Base-by-base conservation (phyloP, 2,329 filamentous ascomycete genomes). In the Colletotrichum truncatum region DNA sequence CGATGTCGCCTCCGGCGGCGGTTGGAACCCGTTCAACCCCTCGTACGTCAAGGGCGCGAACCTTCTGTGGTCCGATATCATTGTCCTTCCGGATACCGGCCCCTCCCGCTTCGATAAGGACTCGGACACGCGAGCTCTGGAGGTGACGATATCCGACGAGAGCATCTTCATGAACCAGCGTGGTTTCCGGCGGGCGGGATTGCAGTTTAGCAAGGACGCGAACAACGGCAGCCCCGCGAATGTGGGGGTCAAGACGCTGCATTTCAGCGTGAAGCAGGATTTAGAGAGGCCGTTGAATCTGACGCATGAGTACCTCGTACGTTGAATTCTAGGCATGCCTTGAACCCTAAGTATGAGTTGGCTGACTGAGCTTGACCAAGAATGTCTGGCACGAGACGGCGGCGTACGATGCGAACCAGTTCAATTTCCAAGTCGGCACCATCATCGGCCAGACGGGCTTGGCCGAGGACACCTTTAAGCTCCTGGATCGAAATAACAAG, bases 161-260 rank as follows among this genome's bases (percentile, higher is more conserved):
- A 80, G 77, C 72, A 76, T 83, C 72, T 83, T 82, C 74, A 78
- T 81, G 74, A 73, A 68, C 30, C 80, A 83, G 73, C 74, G 77
- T 43, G 81, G 80, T 21, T 83, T 83, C 75, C 77, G 81, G n/a
- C 75, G 81, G 45, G 80, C 77, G 4, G 81, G 81, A 1, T 71
- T 83, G 53, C 79, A 80, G 72, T 78, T 83, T 71, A 71, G 74
- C 63, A 75, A 73, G 60, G 80, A 82, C 71, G 72, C 71, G 49
- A 83, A 83, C 71, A 73, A 69, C 34, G 75, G 72, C 48, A 76
- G 78, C 30, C 76, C 77, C 0, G 80, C 77, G 0, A 73, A 69
- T 21, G 66, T 57, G 41, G 77, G 76, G 28, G 67, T 75, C 63
- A 75, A 73, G 73, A 79, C 76, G 62, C 55, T 79, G 60, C 77